Evolutionary conservation across 2,329 filamentous ascomycete genomes (phyloP), one percentile per base, ranked within the genome.

Genomic region (Grosmannia huntii): DNA sequence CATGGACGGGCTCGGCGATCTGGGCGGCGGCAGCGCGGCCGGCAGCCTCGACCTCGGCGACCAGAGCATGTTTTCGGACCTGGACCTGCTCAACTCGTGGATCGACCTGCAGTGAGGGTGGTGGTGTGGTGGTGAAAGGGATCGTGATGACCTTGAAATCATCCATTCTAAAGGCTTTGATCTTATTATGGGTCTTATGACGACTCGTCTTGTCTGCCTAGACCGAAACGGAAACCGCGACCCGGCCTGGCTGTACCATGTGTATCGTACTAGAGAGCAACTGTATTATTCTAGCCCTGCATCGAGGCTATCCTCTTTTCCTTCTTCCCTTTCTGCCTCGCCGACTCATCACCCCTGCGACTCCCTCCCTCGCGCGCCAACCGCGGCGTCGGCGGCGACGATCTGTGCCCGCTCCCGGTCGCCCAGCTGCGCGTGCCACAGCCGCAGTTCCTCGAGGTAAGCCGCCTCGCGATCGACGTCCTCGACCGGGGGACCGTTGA

Each of bases 401-500:
- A 84, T 66, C 69, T 75, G 81, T 4, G 65, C 71, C 65, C 69
- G 69, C 1, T 76, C 69, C 61, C 68, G 72, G 4, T 68, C 71
- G 62, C 81, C 80, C 55, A 84, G 67, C 51, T 72, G 65, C 28
- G 65, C 65, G 66, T 75, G 81, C 75, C 78, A 81, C 53, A 71
- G 70, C 62, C 72, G 73, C 62, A 85, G 67, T 57, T 73, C 70
- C 52, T 66, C 66, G 57, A 79, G 75, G 62, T 82, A 78, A 31
- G 69, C 70, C 55, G 70, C 71, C 68, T 84, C 82, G 31, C 68
- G 70, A 16, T 73, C 70, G 31, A 72, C 72, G 60, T 79, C 73
- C 68, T 85, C 82, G 23, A 85, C 75, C 0, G 81, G 81, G 57
- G 81, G 79, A 0, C 82, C 82, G 60, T 75, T 77, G 56, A 85